A percentile compares a stretch with the other conserved stretches of the same genome.
phyloP scores from a whole-genome alignment of 345 rosid genomes.

The Moringa oleifera region DNA sequence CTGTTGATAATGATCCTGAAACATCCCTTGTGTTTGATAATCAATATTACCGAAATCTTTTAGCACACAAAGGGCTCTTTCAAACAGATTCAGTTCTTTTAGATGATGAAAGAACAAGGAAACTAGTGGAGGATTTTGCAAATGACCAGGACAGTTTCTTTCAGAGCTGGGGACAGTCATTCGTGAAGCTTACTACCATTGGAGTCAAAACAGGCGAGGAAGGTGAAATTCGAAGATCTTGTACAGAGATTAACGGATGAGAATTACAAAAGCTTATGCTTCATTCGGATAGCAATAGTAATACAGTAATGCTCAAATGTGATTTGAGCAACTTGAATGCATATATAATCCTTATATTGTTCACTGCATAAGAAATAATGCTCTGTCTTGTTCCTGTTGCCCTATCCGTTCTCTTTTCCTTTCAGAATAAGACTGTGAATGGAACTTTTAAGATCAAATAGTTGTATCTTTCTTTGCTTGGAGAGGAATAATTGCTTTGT shows the following conservation, averaged over 20 bases:
- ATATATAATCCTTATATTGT: no score
- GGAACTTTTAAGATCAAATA: no score
- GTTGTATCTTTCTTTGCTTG: no score
- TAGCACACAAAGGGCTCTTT: conserved; percentile 55
- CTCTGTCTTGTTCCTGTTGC: no score
- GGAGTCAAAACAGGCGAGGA: conserved; percentile 59
- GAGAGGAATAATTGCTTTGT: no score
- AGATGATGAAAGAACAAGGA: conserved; percentile 48
- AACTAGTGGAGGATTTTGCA: conserved; percentile 47
- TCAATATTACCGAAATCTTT: conserved; percentile 53
- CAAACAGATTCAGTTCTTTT: conserved; percentile 67
- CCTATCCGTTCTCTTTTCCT: no score
- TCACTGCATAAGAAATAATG: no score
- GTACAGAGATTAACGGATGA: conserved; percentile 25
- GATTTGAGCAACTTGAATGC: no score
- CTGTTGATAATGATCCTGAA: conserved; percentile 57
- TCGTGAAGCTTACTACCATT: conserved; percentile 60
- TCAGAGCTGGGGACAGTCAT: conserved; percentile 57
- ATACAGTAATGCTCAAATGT: no score
- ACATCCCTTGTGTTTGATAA: conserved; percentile 57
- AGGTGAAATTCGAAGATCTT: conserved; percentile 69
- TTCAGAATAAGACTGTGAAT: no score
- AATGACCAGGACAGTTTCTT: conserved; percentile 49
- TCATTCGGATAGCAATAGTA: no score
- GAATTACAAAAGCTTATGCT: no score